Percentiles rank a stretch among this genome's conserved stretches.
These are phyloP conservation scores for Phytopythium sindhum DNA, from an alignment of 352 stramenopile genomes.

Conservation along the genomic window DNA sequence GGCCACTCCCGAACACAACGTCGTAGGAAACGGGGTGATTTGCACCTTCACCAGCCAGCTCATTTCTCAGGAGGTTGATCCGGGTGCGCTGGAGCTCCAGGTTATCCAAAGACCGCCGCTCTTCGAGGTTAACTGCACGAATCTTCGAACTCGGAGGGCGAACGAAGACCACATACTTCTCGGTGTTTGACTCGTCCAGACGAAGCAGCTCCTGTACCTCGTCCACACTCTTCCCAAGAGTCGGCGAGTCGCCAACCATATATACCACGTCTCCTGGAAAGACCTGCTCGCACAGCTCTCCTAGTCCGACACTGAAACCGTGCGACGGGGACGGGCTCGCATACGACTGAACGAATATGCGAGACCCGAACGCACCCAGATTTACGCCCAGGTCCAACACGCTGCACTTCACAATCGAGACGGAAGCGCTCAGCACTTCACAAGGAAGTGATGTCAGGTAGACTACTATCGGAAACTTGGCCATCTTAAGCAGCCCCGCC, in stretches of 20 bases:
- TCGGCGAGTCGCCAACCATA: conserved; percentile 37
- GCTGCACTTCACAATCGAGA: conserved; percentile 63
- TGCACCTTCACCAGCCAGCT: conserved; percentile 12
- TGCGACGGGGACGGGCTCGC: conserved; percentile 13
- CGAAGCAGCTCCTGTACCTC: conserved; percentile 37
- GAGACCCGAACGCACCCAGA: conserved; percentile 30
- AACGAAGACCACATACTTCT: conserved; percentile 34
- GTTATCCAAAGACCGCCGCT: conserved; percentile 24
- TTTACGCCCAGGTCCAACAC: conserved; percentile 34
- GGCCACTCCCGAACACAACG: conserved; percentile 68
- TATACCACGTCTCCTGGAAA: conserved; percentile 66
- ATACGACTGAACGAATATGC: conserved; percentile 48
- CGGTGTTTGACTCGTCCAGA: conserved; percentile 18
- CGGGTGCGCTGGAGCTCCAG: conserved; percentile 26
- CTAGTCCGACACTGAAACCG: conserved; percentile 34
- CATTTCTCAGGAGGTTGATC: conserved; percentile 19
- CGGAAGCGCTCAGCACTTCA: conserved; percentile 48
- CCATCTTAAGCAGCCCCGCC: conserved; percentile 30
- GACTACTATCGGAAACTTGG: conserved; percentile 31
- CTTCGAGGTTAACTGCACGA: conserved; percentile 26
- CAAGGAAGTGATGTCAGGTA: conserved; percentile 45
- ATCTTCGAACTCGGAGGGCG: conserved; percentile 39
- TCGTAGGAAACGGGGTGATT: conserved; percentile 33
- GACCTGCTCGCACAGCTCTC: conserved; percentile 53
- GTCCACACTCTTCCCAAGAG: conserved; percentile 23